A percentile compares a stretch with the other conserved stretches of the same genome.
Evolutionary conservation across 1,284 basidiomycete genomes (phyloP).

Genomic region (Trametes sp.): DNA sequence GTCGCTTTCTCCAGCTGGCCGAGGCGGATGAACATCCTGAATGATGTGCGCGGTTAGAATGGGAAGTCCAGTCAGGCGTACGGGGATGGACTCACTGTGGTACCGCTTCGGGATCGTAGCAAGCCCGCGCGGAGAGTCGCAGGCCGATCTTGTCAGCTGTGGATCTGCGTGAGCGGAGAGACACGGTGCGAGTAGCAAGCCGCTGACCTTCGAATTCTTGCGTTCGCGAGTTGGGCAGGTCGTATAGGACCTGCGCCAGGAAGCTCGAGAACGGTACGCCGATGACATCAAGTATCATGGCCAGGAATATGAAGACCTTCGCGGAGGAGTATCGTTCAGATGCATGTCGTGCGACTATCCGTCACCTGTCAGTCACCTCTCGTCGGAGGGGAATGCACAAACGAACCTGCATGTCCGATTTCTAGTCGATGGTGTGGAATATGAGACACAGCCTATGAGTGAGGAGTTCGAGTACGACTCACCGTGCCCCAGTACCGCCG

Average conservation of each 20-base stretch:
- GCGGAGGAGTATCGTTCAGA: constrained; percentile 72
- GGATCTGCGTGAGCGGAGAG: neutral
- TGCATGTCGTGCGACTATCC: constrained; percentile 77
- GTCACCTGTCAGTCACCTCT: constrained; percentile 53
- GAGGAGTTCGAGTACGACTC: constrained; percentile 35
- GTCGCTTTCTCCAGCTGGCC: constrained; percentile 56
- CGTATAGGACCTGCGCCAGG: constrained; percentile 64
- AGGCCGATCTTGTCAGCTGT: constrained; percentile 82
- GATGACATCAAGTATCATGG: constrained; percentile 57
- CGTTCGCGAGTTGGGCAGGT: constrained; percentile 85
- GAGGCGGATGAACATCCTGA: constrained; percentile 75
- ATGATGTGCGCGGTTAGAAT: neutral
- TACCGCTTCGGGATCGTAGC: constrained; percentile 81
- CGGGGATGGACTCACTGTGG: constrained; percentile 59
- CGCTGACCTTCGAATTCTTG: constrained; percentile 80
- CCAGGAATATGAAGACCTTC: constrained; percentile 61
- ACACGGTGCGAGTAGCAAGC: neutral
- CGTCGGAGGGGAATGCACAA: constrained; percentile 73
- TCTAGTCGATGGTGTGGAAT: constrained; percentile 52
- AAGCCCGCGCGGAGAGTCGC: constrained; percentile 77
- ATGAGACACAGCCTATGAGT: neutral
- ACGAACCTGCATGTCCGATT: constrained; percentile 83
- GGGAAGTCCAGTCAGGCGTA: no score
- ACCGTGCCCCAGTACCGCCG: constrained; percentile 90
- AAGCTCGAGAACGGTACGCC: constrained; percentile 57